Evolutionary conservation across 2,329 filamentous ascomycete species (phyloP).

Genomic region (Coleophoma cylindrospora): DNA sequence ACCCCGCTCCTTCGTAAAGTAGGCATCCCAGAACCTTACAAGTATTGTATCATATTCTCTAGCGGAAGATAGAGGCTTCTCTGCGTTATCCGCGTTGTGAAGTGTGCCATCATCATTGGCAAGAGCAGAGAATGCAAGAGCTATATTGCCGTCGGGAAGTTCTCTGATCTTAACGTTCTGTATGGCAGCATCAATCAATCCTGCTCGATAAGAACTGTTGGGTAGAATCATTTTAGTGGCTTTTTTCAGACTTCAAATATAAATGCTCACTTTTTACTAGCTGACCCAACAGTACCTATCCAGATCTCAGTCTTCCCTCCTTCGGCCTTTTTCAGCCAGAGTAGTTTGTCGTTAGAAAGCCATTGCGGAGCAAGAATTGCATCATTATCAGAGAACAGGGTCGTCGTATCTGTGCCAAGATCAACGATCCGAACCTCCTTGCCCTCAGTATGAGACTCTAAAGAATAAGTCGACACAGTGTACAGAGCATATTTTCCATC

Average conservation of each 20-base stretch:
- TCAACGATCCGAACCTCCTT: background rate
- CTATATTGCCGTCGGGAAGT: background rate
- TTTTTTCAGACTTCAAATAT: background rate
- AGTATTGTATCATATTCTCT: background rate
- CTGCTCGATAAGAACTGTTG: background rate
- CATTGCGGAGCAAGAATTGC: background rate
- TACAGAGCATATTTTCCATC: slow-evolving; percentile 59
- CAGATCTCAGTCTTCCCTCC: slow-evolving; percentile 1
- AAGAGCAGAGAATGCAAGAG: background rate
- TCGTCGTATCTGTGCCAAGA: background rate
- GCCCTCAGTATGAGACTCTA: slow-evolving; percentile 38
- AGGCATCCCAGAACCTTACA: background rate
- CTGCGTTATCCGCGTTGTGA: background rate
- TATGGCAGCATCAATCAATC: background rate
- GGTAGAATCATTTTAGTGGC: background rate
- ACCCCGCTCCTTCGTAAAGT: background rate
- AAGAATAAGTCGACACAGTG: slow-evolving; percentile 69
- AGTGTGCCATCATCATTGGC: background rate
- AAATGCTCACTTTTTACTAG: background rate
- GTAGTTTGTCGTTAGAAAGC: background rate
- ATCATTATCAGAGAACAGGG: background rate
- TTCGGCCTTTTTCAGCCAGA: slow-evolving; percentile 1
- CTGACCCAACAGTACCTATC: slow-evolving; percentile 2
- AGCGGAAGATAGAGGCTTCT: background rate
- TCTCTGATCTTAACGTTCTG: background rate